These are phyloP conservation scores for Neurospora sp. DNA, from an alignment of 2,329 filamentous ascomycete species.

Conservation along the genomic window DNA sequence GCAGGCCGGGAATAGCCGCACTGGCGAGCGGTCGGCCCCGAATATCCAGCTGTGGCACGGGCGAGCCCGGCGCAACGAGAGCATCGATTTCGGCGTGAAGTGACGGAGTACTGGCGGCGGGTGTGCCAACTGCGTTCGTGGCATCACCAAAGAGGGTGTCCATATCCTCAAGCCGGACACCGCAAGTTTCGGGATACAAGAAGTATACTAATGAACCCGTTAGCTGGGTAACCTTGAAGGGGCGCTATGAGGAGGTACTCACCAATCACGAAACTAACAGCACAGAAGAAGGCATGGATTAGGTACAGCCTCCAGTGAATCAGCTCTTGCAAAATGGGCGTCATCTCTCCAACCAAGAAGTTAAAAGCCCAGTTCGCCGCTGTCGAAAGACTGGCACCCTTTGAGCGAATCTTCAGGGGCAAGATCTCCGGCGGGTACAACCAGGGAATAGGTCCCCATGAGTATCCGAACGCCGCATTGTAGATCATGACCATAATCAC, in stretches of 20 bases:
- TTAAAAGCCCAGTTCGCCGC: constrained; percentile 98
- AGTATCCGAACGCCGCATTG: constrained; percentile 91
- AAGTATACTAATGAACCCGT: constrained; percentile 65
- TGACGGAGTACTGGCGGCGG: constrained; percentile 67
- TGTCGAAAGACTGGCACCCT: constrained; percentile 91
- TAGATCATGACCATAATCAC: constrained; percentile 97
- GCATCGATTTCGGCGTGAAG: constrained; percentile 69
- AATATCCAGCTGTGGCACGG: constrained; percentile 66
- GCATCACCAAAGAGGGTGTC: constrained; percentile 88
- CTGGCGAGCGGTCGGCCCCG: constrained; percentile 46
- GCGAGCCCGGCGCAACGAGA: constrained; percentile 68
- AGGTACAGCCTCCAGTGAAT: constrained; percentile 94
- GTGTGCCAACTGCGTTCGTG: constrained; percentile 70
- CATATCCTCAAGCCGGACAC: constrained; percentile 94
- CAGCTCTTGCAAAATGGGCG: constrained; percentile 80
- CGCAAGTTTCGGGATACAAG: constrained; percentile 93
- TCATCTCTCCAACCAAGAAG: constrained; percentile 93
- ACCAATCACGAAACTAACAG: constrained; percentile 92
- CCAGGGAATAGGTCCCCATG: constrained; percentile 97
- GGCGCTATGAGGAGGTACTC: constrained; percentile 31
- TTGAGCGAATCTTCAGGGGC: constrained; percentile 90
- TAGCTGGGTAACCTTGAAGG: no score
- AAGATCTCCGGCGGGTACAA: constrained; percentile 98
- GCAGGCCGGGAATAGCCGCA: constrained; percentile 66
- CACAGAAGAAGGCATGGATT: constrained; percentile 94